Evolutionary conservation across 768 basidiomycete genomes (phyloP).

Genomic region (Gymnopilus junonius): DNA sequence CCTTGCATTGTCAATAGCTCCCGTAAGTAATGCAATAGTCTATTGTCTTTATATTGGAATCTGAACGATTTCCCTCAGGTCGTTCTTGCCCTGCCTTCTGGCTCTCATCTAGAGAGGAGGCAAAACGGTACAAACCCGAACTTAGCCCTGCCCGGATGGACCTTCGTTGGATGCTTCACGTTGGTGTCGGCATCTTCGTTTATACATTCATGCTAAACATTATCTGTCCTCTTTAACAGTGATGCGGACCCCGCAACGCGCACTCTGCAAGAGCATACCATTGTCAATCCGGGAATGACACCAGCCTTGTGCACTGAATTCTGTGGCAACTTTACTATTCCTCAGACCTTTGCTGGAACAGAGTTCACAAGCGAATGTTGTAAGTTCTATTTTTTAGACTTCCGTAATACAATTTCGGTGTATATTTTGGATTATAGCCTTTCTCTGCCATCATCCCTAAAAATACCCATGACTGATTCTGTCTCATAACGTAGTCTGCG

Average conservation of each 20-base stretch:
- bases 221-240: conserved; percentile 6
- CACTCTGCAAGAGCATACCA: conserved; percentile 18
- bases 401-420: background rate
- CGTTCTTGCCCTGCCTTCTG: background rate
- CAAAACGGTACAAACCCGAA: background rate
- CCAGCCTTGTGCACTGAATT: conserved; percentile 25
- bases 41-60: background rate
- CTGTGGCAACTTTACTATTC: conserved; percentile 19
- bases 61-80: background rate
- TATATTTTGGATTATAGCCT: background rate
- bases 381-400: conserved; percentile 7
- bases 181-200: background rate
- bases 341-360: conserved; percentile 23
- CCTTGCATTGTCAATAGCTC: background rate
- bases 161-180: conserved; percentile 8
- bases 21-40: background rate
- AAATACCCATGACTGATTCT: background rate
- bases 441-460: background rate
- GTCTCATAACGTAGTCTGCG: conserved; percentile 16
- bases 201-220: background rate
- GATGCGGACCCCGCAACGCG: conserved; percentile 17
- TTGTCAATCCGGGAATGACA: conserved; percentile 21
- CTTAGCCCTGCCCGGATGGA: conserved; percentile 3
- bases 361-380: conserved; percentile 27
- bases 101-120: background rate